A percentile compares a stretch with the other conserved stretches of the same genome.
phyloP scores from a whole-genome alignment of 2,329 filamentous ascomycete species.

The Sporothrix euskadiensis region DNA sequence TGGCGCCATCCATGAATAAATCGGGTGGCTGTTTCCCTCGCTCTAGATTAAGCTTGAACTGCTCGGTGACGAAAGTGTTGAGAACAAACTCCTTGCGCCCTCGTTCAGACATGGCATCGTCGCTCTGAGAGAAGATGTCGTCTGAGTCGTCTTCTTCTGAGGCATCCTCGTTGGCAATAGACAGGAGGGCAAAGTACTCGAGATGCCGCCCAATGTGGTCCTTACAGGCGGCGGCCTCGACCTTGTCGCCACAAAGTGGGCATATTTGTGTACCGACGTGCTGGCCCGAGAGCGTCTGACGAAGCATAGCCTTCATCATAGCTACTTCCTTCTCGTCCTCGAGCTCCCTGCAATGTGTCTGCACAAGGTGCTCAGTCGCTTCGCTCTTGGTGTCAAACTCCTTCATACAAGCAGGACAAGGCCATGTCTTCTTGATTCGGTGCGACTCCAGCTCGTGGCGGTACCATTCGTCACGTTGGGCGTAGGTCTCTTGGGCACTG shows the following conservation, averaged over 20 bases:
- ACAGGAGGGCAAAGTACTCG: conserved; percentile 31
- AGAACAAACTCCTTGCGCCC: conserved; percentile 30
- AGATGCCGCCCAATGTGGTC: conserved; percentile 30
- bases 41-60: conserved; percentile 31
- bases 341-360: conserved; percentile 23
- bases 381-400: conserved; percentile 30
- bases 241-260: conserved; percentile 26
- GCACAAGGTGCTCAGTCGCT: conserved; percentile 26
- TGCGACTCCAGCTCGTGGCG: conserved; percentile 31
- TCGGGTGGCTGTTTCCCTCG: conserved; percentile 28
- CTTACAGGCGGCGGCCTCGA: conserved; percentile 27
- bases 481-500: conserved; percentile 30
- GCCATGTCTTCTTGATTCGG: conserved; percentile 28
- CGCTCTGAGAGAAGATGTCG: conserved; percentile 29
- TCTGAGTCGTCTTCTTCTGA: conserved; percentile 30
- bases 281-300: conserved; percentile 24
- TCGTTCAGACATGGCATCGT: conserved; percentile 31
- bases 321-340: conserved; percentile 22
- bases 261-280: conserved; percentile 27
- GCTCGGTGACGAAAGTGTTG: conserved; percentile 31
- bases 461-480: conserved; percentile 31
- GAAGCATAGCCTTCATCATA: conserved; percentile 28
- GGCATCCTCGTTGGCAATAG: conserved; percentile 24
- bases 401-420: conserved; percentile 28
- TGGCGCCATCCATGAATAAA: conserved; percentile 25